phyloP scores from a whole-genome alignment of 352 stramenopile species.

The Globisporangium alternatum region DNA sequence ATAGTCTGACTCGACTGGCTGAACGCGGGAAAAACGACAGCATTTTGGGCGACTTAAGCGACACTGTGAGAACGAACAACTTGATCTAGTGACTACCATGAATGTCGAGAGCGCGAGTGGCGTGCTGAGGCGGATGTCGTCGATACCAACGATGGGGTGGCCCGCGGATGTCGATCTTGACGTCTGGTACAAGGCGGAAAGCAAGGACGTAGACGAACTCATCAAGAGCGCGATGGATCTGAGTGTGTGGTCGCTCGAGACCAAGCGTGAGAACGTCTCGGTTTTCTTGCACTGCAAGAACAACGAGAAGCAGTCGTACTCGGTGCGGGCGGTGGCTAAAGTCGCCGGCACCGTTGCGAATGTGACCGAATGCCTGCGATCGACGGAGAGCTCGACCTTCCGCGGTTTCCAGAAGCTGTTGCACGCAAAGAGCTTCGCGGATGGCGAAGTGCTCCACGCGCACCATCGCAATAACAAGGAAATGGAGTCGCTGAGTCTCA shows the following conservation, averaged over 20 bases:
- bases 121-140: constrained; percentile 18
- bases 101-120: neutral
- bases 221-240: constrained; percentile 64
- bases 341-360: constrained; percentile 62
- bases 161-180: constrained; percentile 75
- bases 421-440: constrained; percentile 70
- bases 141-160: constrained; percentile 44
- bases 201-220: constrained; percentile 63
- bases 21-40: neutral
- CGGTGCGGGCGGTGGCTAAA: constrained; percentile 64
- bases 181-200: constrained; percentile 71
- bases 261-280: constrained; percentile 53
- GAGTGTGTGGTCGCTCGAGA: constrained; percentile 75
- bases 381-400: constrained; percentile 53
- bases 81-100: constrained; percentile 9
- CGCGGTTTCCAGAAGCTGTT: constrained; percentile 71
- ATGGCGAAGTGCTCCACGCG: constrained; percentile 75
- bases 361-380: constrained; percentile 78
- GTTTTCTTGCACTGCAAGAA: constrained; percentile 86
- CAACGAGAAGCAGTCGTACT: constrained; percentile 74
- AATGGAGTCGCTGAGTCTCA: constrained; percentile 74
- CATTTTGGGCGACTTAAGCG: neutral
- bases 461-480: constrained; percentile 33
- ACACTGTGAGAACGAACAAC: neutral
- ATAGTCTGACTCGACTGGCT: constrained; percentile 7